Evolutionary conservation across 129 eudicot genomes (phyloP).

Genomic region (Heracleum sosnowskyi): DNA sequence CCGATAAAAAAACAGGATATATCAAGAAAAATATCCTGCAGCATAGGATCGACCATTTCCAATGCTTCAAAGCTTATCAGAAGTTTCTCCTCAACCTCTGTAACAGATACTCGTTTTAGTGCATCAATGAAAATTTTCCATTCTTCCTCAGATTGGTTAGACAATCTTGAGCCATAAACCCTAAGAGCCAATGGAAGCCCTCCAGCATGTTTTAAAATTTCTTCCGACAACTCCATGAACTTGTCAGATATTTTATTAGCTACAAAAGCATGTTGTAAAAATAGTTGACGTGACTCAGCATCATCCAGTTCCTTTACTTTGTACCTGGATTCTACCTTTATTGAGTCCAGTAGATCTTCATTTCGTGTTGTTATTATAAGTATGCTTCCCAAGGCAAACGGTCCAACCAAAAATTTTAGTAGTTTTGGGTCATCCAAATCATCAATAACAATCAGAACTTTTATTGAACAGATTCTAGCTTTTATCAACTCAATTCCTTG

Average conservation of each 20-base stretch:
- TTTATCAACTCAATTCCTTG: background rate
- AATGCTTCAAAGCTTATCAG: conserved; percentile 6
- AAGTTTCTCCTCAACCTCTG: background rate
- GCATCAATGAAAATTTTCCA: background rate
- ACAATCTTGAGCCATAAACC: conserved; percentile 14
- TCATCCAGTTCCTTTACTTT: background rate
- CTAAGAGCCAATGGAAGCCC: conserved; percentile 26
- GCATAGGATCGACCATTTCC: background rate
- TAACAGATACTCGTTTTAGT: background rate
- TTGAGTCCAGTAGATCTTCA: background rate
- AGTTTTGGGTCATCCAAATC: background rate
- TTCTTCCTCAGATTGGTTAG: background rate
- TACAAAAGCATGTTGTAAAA: conserved; percentile 7
- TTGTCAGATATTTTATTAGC: background rate
- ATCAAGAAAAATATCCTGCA: conserved; percentile 12
- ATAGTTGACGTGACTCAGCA: conserved; percentile 2
- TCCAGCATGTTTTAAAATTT: background rate
- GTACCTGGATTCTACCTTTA: background rate
- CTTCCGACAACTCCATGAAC: background rate
- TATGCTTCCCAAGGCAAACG: conserved; percentile 11
- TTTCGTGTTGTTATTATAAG: conserved; percentile 14
- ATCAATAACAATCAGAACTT: conserved; percentile 6
- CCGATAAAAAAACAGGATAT: conserved; percentile 27
- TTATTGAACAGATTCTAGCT: background rate
- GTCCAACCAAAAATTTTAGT: background rate